Conservation (phyloP, 345 rosid genomes). For the Eucalyptus viminalis region DNA sequence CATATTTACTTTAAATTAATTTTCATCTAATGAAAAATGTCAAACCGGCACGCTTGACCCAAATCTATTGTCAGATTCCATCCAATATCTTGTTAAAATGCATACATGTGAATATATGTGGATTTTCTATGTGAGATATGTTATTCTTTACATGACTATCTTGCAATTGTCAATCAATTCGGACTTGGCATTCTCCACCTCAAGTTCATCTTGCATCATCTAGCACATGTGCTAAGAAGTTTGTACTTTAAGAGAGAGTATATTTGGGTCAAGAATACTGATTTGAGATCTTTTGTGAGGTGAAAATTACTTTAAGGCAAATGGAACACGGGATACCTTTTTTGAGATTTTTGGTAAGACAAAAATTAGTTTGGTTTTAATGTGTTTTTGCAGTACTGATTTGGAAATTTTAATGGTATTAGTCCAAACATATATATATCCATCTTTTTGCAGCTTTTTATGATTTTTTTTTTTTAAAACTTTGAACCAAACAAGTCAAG, state of each 20-base stretch:
- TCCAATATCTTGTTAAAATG: accelerated
- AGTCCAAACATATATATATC: background rate
- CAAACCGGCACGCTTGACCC: background rate
- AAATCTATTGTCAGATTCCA: accelerated
- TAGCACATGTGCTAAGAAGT: accelerated
- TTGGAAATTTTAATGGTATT: background rate
- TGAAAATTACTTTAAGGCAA: background rate
- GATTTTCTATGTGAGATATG: accelerated
- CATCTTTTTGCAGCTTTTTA: too few species aligned
- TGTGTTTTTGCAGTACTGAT: accelerated
- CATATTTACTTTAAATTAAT: background rate
- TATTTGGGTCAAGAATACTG: background rate
- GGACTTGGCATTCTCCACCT: background rate
- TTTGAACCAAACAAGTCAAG: background rate
- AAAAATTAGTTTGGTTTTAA: background rate
- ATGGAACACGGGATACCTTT: accelerated
- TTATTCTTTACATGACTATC: background rate
- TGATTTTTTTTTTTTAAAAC: background rate
- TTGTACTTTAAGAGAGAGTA: background rate
- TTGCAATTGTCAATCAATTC: background rate
- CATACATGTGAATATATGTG: background rate
- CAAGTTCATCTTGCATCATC: background rate
- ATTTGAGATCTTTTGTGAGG: background rate
- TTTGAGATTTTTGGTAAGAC: background rate
- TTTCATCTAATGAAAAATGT: background rate